Conservation (phyloP, 306 rosid species). For the Mimosa pudica region DNA sequence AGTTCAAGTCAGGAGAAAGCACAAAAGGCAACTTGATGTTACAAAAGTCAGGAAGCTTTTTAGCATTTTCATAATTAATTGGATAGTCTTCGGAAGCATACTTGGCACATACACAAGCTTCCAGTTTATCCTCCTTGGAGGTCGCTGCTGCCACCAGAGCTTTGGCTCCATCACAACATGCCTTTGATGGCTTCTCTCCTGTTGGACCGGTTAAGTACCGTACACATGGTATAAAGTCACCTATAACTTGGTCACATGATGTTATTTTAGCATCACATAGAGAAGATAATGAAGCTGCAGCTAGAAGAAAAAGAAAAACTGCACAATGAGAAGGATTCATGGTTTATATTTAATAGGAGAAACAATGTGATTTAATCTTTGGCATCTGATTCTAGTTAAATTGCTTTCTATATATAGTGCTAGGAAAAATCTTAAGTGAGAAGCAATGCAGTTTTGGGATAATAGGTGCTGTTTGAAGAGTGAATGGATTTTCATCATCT, state of each 20-base stretch:
- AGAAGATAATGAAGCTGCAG: background rate
- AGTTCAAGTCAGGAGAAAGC: background rate
- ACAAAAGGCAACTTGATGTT: background rate
- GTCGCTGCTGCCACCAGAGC: background rate
- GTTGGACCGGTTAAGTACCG: background rate
- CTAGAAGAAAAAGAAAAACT: background rate
- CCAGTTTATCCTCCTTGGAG: background rate
- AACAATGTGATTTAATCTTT: background rate
- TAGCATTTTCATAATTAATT: background rate
- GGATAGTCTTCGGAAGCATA: background rate
- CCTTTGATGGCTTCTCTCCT: background rate
- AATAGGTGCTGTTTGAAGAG: slow-evolving; percentile 5
- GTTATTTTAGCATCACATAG: background rate
- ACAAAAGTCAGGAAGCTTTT: background rate
- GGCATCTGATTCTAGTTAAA: background rate
- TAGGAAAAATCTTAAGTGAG: background rate
- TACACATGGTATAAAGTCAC: background rate
- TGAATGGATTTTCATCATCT: background rate
- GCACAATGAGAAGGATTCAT: background rate
- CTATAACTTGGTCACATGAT: background rate
- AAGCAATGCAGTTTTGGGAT: background rate
- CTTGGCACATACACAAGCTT: background rate
- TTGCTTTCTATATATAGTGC: background rate
- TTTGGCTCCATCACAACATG: background rate
- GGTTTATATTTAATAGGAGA: background rate